Evolutionary conservation across 2,329 filamentous ascomycete genomes (phyloP), one percentile per base, ranked within the genome.

Genomic region (Dothideomycetes sp.): DNA sequence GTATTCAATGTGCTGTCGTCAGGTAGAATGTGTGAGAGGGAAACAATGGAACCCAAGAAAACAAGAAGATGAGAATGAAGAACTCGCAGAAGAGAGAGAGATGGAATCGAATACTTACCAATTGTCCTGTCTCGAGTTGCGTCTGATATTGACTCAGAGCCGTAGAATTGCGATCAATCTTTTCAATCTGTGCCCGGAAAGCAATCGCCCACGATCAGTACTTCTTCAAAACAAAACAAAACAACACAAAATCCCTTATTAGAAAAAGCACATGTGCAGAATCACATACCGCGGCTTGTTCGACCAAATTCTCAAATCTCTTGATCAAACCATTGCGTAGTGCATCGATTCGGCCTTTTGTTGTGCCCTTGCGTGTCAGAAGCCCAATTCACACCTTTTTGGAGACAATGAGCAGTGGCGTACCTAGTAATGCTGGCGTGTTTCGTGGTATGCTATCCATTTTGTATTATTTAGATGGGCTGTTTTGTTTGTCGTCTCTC

Each of bases 111-210:
- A 5, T 15, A 58, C 63, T 43, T 55, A 77, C 74, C 56, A 81
- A 56, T 11, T 71, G 71, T 9, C 72, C 68, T 4, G 71, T 74
- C 51, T 78, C 73, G 5, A 76, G 70, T 43, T 73, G 68, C 22
- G 79, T 70, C 45, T 76, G 68, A 45, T 75, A 71, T 13, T 73
- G 69, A 47, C 72, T 70, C 12, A 74, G 66, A 4, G 76, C 74
- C 3, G 73, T 73, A 12, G 67, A 65, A 16, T 69, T 70, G 45
- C 74, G 65, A 50, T 74, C 73, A 24, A 63, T 63, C 28, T 64
- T 66, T 41, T 73, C 63, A 27, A 65, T 63, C 66, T 74, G 48
- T 22, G 20, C 4, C n/a, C n/a, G n/a, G n/a, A n/a, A n/a, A n/a
- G n/a, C n/a, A n/a, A n/a, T n/a, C n/a, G n/a, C n/a, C n/a, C n/a